Conservation (phyloP, 2,329 filamentous ascomycete genomes). For the Penicillium sp. region DNA sequence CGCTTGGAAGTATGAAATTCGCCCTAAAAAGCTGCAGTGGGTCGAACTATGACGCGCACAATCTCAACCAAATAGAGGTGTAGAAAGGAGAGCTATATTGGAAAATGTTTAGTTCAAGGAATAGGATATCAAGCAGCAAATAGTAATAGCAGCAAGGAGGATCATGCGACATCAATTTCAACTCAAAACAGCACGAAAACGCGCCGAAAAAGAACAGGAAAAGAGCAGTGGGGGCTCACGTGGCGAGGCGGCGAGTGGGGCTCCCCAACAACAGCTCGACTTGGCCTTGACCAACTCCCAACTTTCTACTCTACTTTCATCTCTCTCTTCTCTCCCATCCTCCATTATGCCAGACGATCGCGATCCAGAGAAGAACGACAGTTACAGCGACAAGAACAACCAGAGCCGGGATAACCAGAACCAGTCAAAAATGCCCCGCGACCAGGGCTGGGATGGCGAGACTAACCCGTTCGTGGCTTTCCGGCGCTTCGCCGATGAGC, state of each 20-base stretch:
- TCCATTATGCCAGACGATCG: slow-evolving; percentile 21
- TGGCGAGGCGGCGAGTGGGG: slow-evolving; percentile 31
- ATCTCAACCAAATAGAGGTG: not conserved
- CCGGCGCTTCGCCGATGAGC: slow-evolving; percentile 64
- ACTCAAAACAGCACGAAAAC: not conserved
- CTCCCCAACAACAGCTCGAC: slow-evolving; percentile 39
- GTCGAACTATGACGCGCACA: slow-evolving; percentile 18
- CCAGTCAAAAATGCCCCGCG: slow-evolving; percentile 16
- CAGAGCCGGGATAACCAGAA: slow-evolving; percentile 13
- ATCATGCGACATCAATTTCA: not conserved
- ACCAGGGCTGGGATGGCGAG: slow-evolving; percentile 38
- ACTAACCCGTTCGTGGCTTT: slow-evolving; percentile 63
- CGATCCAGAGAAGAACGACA: slow-evolving; percentile 22
- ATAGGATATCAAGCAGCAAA: not conserved
- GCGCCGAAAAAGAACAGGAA: slow-evolving; percentile 1
- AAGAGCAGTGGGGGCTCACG: slow-evolving; percentile 32
- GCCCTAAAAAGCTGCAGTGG: slow-evolving; percentile 14
- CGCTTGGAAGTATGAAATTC: slow-evolving; percentile 17
- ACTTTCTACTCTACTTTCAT: slow-evolving; percentile 13
- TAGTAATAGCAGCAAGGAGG: not conserved
- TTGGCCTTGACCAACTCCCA: not conserved
- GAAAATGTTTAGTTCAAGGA: not conserved
- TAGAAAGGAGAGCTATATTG: not conserved
- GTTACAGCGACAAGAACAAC: slow-evolving; percentile 18
- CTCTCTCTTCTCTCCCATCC: slow-evolving; percentile 4